Evolutionary conservation across 352 stramenopile species (phyloP).

Genomic region (Pythium vanterpoolii): DNA sequence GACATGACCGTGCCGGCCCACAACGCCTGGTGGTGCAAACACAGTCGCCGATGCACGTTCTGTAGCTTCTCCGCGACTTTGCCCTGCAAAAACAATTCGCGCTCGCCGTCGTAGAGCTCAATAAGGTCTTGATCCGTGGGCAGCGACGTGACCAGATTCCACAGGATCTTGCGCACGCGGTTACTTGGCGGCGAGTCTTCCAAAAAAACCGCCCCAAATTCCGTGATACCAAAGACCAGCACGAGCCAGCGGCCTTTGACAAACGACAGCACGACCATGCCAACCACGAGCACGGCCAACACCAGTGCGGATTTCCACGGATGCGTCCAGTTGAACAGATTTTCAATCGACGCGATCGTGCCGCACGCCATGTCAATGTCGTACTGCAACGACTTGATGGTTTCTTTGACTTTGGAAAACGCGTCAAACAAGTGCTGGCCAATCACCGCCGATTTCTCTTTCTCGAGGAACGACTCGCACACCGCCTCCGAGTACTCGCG

Average conservation of each 20-base stretch:
- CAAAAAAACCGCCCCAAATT: slow-evolving; percentile 77
- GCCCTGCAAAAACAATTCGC: slow-evolving; percentile 54
- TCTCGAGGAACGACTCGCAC: slow-evolving; percentile 60
- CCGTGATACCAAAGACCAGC: slow-evolving; percentile 63
- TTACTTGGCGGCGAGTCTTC: slow-evolving; percentile 80
- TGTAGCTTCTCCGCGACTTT: slow-evolving; percentile 43
- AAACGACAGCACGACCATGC: slow-evolving; percentile 58
- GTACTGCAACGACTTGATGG: slow-evolving; percentile 67
- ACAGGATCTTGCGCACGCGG: slow-evolving; percentile 69
- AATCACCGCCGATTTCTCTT: slow-evolving; percentile 65
- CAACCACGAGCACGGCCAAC: slow-evolving; percentile 45
- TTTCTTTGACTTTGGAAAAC: slow-evolving; percentile 85
- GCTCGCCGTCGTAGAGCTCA: slow-evolving; percentile 64
- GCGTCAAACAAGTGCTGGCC: slow-evolving; percentile 70
- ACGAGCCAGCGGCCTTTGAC: slow-evolving; percentile 73
- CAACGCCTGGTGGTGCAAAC: slow-evolving; percentile 66
- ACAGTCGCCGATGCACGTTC: slow-evolving; percentile 40
- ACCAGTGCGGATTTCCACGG: slow-evolving; percentile 79
- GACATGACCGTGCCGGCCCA: slow-evolving; percentile 61
- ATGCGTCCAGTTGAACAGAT: slow-evolving; percentile 86
- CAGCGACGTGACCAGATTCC: slow-evolving; percentile 79
- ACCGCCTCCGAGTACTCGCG: slow-evolving; percentile 70
- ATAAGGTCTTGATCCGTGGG: slow-evolving; percentile 81
- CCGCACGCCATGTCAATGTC: slow-evolving; percentile 70
- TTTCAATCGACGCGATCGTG: slow-evolving; percentile 71